Percentiles rank a stretch among this genome's conserved stretches.
phyloP scores from a whole-genome alignment of 2,329 filamentous ascomycete species.

The Phialocephala subalpina region DNA sequence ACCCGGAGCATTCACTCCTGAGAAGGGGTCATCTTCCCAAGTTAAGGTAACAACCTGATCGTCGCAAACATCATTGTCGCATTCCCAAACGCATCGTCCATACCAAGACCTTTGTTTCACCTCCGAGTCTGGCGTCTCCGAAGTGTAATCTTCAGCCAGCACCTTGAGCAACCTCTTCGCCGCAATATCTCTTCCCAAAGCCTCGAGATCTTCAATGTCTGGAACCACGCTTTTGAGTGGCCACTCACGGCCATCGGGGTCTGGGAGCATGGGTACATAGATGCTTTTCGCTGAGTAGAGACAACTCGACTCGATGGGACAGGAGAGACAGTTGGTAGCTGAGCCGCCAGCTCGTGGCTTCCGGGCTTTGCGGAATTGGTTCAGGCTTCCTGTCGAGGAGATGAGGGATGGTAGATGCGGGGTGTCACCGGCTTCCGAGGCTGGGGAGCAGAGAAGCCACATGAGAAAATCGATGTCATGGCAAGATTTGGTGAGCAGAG shows the following conservation, averaged over 20 bases:
- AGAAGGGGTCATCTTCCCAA: slow-evolving; percentile 76
- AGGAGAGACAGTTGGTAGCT: slow-evolving; percentile 87
- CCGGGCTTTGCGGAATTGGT: slow-evolving; percentile 76
- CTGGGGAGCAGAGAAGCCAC: slow-evolving; percentile 83
- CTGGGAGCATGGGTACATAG: slow-evolving; percentile 63
- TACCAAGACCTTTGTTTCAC: slow-evolving; percentile 73
- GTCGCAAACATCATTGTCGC: slow-evolving; percentile 91
- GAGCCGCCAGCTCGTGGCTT: slow-evolving; percentile 78
- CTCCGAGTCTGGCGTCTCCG: slow-evolving; percentile 52
- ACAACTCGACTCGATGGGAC: slow-evolving; percentile 76
- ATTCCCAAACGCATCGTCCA: slow-evolving; percentile 90
- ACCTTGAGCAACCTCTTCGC: slow-evolving; percentile 22
- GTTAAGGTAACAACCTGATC: slow-evolving; percentile 88
- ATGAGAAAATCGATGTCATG: slow-evolving; percentile 93
- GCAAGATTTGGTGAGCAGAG: slow-evolving; percentile 90
- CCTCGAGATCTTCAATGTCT: slow-evolving; percentile 80
- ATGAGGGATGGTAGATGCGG: slow-evolving; percentile 79
- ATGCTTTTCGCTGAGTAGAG: slow-evolving; percentile 82
- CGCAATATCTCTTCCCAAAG: slow-evolving; percentile 44
- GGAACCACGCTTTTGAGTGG: slow-evolving; percentile 86
- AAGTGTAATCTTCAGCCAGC: slow-evolving; percentile 60
- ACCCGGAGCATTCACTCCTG: slow-evolving; percentile 19
- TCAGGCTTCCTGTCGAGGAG: slow-evolving; percentile 77
- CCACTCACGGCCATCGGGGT: slow-evolving; percentile 75
- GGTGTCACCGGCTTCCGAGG: slow-evolving; percentile 43